These are phyloP conservation scores for Colletotrichum chrysophilum DNA, from an alignment of 2,329 filamentous ascomycete species.

Conservation along the genomic window DNA sequence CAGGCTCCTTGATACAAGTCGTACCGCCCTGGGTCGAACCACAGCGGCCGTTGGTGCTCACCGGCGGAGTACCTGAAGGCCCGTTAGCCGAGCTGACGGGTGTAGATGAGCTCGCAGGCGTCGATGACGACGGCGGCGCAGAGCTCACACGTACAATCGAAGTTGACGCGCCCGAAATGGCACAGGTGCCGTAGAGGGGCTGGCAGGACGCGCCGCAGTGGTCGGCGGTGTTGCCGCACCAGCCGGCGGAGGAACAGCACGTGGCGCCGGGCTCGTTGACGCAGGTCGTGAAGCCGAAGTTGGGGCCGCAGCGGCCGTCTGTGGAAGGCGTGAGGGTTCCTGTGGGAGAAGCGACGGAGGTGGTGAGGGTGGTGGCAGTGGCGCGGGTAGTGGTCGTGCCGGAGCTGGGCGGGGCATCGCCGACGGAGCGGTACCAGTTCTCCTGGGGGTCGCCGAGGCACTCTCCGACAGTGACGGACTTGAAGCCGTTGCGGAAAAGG, in stretches of 20 bases:
- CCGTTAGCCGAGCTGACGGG: not conserved
- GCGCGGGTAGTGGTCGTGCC: not conserved
- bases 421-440: conserved; percentile 57
- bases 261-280: conserved; percentile 19
- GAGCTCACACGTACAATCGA: not conserved
- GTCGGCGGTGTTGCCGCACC: conserved; percentile 43
- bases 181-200: conserved; percentile 29
- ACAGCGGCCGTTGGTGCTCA: conserved; percentile 31
- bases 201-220: conserved; percentile 46
- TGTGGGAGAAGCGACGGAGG: conserved; percentile 5
- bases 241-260: conserved; percentile 35
- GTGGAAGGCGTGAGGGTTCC: conserved; percentile 16
- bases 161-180: not conserved
- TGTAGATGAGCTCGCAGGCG: not conserved
- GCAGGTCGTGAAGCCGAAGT: conserved; percentile 27
- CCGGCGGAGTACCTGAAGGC: not conserved
- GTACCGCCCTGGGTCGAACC: conserved; percentile 25
- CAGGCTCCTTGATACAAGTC: conserved; percentile 27
- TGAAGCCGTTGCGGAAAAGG: conserved; percentile 42
- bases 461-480: conserved; percentile 54
- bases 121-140: not conserved
- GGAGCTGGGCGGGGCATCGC: not conserved
- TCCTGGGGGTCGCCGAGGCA: conserved; percentile 57
- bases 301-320: conserved; percentile 33
- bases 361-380: not conserved